These are phyloP conservation scores for Dactylellina parvicollis DNA, from an alignment of 2,329 filamentous ascomycete species.

Conservation along the genomic window DNA sequence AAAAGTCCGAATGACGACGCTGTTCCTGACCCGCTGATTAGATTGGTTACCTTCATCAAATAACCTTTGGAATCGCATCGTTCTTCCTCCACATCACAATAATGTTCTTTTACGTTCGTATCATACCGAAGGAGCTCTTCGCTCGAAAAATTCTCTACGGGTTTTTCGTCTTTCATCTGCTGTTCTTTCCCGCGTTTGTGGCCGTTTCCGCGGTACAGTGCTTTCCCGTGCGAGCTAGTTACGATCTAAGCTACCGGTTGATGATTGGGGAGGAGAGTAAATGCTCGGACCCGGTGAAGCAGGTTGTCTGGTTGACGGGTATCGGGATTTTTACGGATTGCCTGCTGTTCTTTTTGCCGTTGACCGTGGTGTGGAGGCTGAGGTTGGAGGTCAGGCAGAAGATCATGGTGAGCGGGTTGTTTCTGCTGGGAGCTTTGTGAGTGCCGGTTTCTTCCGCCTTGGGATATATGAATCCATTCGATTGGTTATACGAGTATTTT, in stretches of 20 bases:
- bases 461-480: not conserved
- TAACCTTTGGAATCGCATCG: conserved; percentile 32
- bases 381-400: conserved; percentile 26
- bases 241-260: conserved; percentile 24
- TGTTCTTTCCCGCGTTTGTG: conserved; percentile 24
- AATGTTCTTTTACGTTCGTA: conserved; percentile 41
- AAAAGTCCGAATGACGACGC: too few species aligned
- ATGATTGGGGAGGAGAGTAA: conserved; percentile 7
- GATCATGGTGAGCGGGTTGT: conserved; percentile 39
- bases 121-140: conserved; percentile 31
- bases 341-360: conserved; percentile 37
- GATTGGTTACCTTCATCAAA: conserved; percentile 50
- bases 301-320: conserved; percentile 22
- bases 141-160: conserved; percentile 29
- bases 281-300: conserved; percentile 24
- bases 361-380: conserved; percentile 42
- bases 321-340: conserved; percentile 28
- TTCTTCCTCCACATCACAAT: conserved; percentile 47
- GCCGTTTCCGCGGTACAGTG: conserved; percentile 29
- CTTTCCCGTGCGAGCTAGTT: conserved; percentile 19
- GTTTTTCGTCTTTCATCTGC: conserved; percentile 36
- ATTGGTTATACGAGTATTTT: not conserved
- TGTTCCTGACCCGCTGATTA: too few species aligned
- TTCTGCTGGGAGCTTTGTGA: conserved; percentile 36
- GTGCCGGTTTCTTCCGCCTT: not conserved